phyloP scores from a whole-genome alignment of 352 stramenopile species.

The Pythium oligandrum region DNA sequence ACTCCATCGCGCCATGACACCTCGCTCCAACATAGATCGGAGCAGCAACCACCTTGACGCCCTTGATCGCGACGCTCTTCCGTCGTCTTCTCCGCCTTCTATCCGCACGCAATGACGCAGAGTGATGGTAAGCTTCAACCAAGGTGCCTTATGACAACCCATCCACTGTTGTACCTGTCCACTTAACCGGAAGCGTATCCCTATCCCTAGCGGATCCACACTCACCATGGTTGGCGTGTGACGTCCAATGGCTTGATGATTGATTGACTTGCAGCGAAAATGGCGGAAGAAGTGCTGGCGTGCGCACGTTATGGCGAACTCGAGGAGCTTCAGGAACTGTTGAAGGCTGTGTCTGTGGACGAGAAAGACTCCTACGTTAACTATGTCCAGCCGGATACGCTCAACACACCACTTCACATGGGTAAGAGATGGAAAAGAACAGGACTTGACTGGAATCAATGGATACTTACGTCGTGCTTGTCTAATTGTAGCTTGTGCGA shows the following conservation, averaged over 20 bases:
- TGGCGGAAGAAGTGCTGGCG: constrained; percentile 51
- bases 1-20: too few species aligned
- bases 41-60: too few species aligned
- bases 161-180: too few species aligned
- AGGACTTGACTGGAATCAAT: too few species aligned
- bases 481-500: constrained; percentile 54
- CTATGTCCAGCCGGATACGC: constrained; percentile 65
- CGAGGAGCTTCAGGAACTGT: constrained; percentile 47
- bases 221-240: constrained; percentile 6
- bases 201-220: constrained; percentile 18
- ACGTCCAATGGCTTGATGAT: constrained; percentile 6
- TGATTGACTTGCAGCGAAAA: constrained; percentile 8
- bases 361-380: constrained; percentile 44
- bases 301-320: constrained; percentile 71
- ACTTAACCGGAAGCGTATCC: constrained; percentile 9
- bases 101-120: too few species aligned
- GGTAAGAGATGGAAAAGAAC: constrained; percentile 21
- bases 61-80: too few species aligned
- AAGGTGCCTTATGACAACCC: constrained; percentile 5
- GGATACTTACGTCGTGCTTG: too few species aligned
- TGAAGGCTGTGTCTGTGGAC: constrained; percentile 17
- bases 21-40: too few species aligned
- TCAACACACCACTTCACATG: constrained; percentile 85
- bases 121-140: constrained; percentile 5
- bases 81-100: too few species aligned